Percentiles rank a stretch among this genome's conserved stretches.
Evolutionary conservation across 768 basidiomycete species (phyloP).

Genomic region (Lactarius deliciosus): DNA sequence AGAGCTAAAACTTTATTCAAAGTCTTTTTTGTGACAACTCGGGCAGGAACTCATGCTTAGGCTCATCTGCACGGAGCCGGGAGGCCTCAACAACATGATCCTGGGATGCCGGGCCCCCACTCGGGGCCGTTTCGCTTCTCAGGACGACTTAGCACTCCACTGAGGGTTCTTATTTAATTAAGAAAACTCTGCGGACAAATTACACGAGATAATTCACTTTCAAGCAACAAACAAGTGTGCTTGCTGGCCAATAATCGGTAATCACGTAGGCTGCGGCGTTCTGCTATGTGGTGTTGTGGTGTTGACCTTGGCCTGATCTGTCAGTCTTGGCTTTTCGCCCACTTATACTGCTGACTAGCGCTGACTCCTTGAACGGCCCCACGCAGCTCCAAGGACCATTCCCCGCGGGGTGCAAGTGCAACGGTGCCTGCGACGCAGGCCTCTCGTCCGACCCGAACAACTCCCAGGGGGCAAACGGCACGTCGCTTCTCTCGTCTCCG

Average conservation of each 20-base stretch:
- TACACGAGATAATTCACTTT: too few relatives aligned
- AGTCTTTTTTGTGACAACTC: too few relatives aligned
- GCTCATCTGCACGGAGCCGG: too few relatives aligned
- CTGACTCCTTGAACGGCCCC: slow-evolving; percentile 33
- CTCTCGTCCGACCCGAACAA: slow-evolving; percentile 45
- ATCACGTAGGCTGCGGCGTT: slow-evolving; percentile 34
- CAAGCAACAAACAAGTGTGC: too few relatives aligned
- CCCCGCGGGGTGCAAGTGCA: slow-evolving; percentile 48
- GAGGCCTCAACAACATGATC: too few relatives aligned
- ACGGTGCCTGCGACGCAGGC: slow-evolving; percentile 43
- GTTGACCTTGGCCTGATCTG: slow-evolving; percentile 42
- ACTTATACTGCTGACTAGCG: neutral
- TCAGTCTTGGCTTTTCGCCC: neutral
- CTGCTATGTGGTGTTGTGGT: slow-evolving; percentile 40
- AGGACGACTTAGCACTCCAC: too few relatives aligned
- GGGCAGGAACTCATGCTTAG: too few relatives aligned
- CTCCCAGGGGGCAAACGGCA: slow-evolving; percentile 46
- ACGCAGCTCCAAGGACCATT: slow-evolving; percentile 37
- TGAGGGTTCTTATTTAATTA: too few relatives aligned
- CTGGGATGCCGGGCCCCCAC: too few relatives aligned
- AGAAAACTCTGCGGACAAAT: too few relatives aligned
- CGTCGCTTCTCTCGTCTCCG: slow-evolving; percentile 49
- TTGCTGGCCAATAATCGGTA: neutral
- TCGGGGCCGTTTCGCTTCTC: too few relatives aligned
- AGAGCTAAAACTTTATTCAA: too few relatives aligned